A percentile compares a stretch with the other conserved stretches of the same genome.
phyloP scores from a whole-genome alignment of 176 grass and related monocot species.

The Bolboschoenus planiculmis region DNA sequence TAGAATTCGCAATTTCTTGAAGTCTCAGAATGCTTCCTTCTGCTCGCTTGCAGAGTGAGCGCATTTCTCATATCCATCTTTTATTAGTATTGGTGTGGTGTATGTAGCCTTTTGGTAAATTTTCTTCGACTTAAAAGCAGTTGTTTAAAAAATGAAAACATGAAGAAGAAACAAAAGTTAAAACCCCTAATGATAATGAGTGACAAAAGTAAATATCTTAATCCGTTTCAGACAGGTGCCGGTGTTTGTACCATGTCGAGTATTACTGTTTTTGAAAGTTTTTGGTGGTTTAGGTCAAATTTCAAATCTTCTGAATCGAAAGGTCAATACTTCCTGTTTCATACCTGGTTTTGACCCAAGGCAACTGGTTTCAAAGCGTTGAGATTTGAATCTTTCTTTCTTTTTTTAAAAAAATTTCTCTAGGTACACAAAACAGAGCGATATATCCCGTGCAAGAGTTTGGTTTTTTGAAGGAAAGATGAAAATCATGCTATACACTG shows the following conservation, averaged over 20 bases:
- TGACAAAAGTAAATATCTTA: background rate
- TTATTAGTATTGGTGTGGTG: constrained; percentile 8
- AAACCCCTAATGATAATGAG: background rate
- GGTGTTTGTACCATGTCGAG: background rate
- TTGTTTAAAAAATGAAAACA: background rate
- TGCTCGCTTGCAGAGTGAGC: constrained; percentile 95
- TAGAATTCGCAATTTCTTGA: constrained; percentile 67
- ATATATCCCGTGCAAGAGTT: constrained; percentile 85
- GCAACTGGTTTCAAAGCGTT: background rate
- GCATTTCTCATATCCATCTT: constrained; percentile 5
- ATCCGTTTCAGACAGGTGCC: background rate
- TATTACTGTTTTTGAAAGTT: background rate
- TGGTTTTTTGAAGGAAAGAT: constrained; percentile 94
- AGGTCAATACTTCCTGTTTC: background rate
- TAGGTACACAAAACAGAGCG: constrained; percentile 67
- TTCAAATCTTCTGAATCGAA: background rate
- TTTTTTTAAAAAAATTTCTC: background rate
- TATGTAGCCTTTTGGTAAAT: constrained; percentile 7
- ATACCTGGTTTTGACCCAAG: background rate
- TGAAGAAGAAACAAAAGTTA: background rate
- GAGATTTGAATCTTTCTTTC: background rate
- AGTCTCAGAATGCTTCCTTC: constrained; percentile 69
- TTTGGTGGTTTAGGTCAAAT: background rate
- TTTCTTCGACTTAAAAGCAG: constrained; percentile 2
- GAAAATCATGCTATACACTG: constrained; percentile 93